Conservation (phyloP, 805 yeast genomes). For the Lipomyces yamadae region DNA sequence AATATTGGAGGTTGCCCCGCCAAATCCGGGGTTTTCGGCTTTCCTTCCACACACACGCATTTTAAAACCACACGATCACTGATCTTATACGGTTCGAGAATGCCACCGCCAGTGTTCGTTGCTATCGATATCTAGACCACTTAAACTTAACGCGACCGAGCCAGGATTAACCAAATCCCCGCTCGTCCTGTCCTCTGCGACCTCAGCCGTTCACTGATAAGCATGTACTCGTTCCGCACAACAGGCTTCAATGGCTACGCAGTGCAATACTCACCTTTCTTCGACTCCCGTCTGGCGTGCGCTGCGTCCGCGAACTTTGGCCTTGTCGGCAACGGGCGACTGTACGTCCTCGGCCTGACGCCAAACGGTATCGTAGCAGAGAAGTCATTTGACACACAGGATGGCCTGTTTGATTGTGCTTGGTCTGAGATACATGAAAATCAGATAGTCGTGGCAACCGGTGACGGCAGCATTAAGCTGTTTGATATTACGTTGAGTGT, state of each 20-base stretch:
- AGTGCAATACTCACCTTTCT: slow-evolving; percentile 88
- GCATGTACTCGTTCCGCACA: slow-evolving; percentile 35
- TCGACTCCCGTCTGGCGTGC: slow-evolving; percentile 86
- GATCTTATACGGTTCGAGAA: neutral
- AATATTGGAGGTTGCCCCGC: neutral
- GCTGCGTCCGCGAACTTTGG: slow-evolving; percentile 94
- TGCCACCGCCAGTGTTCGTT: neutral
- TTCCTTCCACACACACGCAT: neutral
- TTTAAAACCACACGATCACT: neutral
- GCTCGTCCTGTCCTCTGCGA: too few relatives aligned
- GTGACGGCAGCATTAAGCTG: slow-evolving; percentile 85
- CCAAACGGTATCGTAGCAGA: slow-evolving; percentile 59
- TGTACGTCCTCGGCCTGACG: slow-evolving; percentile 70
- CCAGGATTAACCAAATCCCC: neutral
- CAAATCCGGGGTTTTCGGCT: too few relatives aligned
- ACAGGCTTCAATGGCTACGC: slow-evolving; percentile 83
- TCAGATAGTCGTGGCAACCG: slow-evolving; percentile 80
- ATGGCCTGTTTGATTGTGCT: slow-evolving; percentile 82
- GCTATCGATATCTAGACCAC: neutral
- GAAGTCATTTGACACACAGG: slow-evolving; percentile 79
- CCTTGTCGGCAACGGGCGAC: slow-evolving; percentile 88
- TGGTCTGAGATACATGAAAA: slow-evolving; percentile 94
- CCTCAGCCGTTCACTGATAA: neutral
- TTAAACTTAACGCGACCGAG: neutral
- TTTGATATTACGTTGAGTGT: slow-evolving; percentile 64